Conservation (phyloP, 768 basidiomycete genomes). For the Lactarius evosmus region DNA sequence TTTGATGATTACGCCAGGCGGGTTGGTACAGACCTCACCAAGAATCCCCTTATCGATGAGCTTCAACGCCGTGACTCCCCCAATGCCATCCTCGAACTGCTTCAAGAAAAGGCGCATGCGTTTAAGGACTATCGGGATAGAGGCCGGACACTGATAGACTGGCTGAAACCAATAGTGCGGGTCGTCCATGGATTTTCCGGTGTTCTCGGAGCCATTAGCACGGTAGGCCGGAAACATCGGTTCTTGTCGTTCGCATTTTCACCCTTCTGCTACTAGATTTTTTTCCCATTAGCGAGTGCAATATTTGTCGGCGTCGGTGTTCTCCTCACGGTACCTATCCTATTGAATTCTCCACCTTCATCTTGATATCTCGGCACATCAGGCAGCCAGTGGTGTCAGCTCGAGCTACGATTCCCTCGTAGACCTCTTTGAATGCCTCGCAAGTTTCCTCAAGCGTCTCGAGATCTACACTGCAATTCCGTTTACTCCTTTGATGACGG, state of each 20-base stretch:
- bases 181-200: neutral
- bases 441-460: neutral
- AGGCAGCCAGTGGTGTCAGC: no score
- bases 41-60: neutral
- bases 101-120: neutral
- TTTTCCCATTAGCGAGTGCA: no score
- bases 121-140: neutral
- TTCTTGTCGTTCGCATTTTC: neutral
- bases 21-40: neutral
- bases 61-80: neutral
- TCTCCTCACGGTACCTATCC: no score
- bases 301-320: no score
- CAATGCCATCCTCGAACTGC: neutral
- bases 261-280: neutral
- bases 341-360: no score
- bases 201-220: neutral
- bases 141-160: neutral
- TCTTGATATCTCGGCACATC: no score
- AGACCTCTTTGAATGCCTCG: neutral
- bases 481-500: no score
- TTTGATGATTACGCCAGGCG: neutral
- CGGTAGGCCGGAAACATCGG: neutral
- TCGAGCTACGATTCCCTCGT: neutral
- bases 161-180: neutral
- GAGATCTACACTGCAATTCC: no score